These are phyloP conservation scores for Nectriaceae sp. DNA, from an alignment of 2,329 filamentous ascomycete species.

Conservation along the genomic window DNA sequence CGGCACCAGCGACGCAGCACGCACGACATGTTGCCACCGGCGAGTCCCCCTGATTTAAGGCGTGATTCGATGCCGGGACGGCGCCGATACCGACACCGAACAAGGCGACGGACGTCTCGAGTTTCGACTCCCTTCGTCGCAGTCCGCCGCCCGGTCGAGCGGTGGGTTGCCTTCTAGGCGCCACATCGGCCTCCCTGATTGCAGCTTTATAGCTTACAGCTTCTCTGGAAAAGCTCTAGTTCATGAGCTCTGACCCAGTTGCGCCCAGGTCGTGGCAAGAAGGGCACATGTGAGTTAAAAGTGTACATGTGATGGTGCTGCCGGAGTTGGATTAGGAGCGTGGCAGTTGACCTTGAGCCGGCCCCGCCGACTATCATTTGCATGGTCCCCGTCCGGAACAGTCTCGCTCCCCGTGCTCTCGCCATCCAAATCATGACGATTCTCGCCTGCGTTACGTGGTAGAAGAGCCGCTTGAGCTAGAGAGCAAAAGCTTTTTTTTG, in stretches of 20 bases:
- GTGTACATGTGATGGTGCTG: constrained; percentile 30
- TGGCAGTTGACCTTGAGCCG: constrained; percentile 32
- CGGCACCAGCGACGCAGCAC: not conserved
- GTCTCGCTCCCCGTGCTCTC: no score
- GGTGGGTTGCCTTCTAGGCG: constrained; percentile 19
- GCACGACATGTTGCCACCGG: constrained; percentile 10
- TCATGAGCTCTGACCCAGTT: not conserved
- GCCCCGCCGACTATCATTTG: constrained; percentile 24
- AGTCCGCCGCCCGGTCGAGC: not conserved
- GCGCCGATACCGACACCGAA: constrained; percentile 18
- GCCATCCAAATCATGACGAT: no score
- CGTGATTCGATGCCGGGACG: constrained; percentile 15
- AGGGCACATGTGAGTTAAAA: not conserved
- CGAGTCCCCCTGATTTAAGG: constrained; percentile 4
- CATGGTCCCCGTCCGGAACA: not conserved
- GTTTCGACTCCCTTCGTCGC: not conserved
- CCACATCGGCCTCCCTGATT: constrained; percentile 14
- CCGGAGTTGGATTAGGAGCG: constrained; percentile 32
- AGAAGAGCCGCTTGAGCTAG: no score
- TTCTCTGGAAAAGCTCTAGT: not conserved
- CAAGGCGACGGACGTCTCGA: constrained; percentile 11
- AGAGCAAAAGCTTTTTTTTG: not conserved
- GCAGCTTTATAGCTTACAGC: not conserved
- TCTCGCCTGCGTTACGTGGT: no score
- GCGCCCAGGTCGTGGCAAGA: not conserved